Base-by-base conservation (phyloP, 768 basidiomycete genomes). In the Leccinum longicurvipes region DNA sequence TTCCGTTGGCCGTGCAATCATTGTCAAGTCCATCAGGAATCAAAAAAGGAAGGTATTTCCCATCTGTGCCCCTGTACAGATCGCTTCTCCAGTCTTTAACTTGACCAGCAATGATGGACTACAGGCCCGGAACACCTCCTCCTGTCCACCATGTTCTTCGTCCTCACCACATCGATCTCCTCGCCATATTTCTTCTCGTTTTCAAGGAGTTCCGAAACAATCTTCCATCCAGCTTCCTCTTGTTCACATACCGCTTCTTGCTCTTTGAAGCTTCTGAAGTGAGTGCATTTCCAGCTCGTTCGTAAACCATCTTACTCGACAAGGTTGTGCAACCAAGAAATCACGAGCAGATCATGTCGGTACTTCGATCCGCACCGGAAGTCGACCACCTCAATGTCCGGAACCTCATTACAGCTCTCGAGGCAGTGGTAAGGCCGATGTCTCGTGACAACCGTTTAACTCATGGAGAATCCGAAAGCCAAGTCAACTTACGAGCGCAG, bases 181-280 rank as follows among this genome's bases (percentile, higher is more conserved):
- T 92, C 29, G 79, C 80, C 31, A 73, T 90, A 24, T 74, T 91
- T 32, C 74, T 84, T 56, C 73, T 86, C 12, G 73, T 81, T 4
- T 88, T 85, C 68, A 85, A 82, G 65, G 84, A 87, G 59, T 76
- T 77, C 55, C 71, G 78, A 42, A 78, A 77, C 53, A 76, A 76
- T 24, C 76, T 89, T 10, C 82, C 87, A 1, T 66, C 80, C 21
- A 60, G 71, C 7, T 91, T 88, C 64, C 66, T 82, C 14, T 73
- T 90, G 19, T 82, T 86, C 61, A 64, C 89, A 14, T 82, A 85
- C 55, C 83, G 87, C 17, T 72, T 87, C 51, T 73, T 93, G 29
- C 71, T 93, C 53, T 77, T 80, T 53, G 89, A 93, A 70, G 76
- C 87, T 4, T 77, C 84, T 14, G 91, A 93, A 79, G 91, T 81